Conservation (phyloP, 176 grass and related monocot species). For the Tillandsia fasciculata region DNA sequence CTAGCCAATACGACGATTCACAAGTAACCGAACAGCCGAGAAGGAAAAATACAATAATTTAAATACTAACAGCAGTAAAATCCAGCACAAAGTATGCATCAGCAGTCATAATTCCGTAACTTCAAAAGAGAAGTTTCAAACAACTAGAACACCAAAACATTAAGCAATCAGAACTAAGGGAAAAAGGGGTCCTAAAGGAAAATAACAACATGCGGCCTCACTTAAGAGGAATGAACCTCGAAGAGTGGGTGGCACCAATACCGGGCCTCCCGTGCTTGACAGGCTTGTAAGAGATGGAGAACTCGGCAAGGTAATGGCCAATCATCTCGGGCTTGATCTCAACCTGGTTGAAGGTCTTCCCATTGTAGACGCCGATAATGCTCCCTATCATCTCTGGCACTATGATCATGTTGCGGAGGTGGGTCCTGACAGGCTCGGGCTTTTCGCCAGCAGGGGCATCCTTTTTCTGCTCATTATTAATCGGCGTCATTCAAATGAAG, state of each 20-base stretch:
- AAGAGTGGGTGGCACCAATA: constrained; percentile 77
- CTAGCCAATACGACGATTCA: no score
- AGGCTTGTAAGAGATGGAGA: constrained; percentile 75
- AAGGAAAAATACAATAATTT: no score
- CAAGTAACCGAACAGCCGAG: no score
- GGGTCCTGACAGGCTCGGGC: constrained; percentile 56
- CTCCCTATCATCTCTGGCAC: constrained; percentile 73
- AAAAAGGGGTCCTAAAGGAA: not conserved
- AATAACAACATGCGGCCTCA: constrained; percentile 13
- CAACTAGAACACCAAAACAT: not conserved
- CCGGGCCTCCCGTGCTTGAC: constrained; percentile 75
- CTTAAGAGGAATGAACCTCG: constrained; percentile 74
- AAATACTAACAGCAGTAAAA: not conserved
- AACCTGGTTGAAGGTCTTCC: constrained; percentile 61
- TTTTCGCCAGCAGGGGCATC: constrained; percentile 59
- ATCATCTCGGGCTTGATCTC: constrained; percentile 85
- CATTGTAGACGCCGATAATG: constrained; percentile 45
- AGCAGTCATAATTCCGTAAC: not conserved
- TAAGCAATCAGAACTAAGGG: no score
- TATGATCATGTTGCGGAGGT: constrained; percentile 75
- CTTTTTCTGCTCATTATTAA: constrained; percentile 35
- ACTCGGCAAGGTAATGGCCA: constrained; percentile 66
- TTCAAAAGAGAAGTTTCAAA: not conserved
- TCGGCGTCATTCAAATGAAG: no score
- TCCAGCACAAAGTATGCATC: not conserved